These are phyloP conservation scores for Xylaria sp. DNA, from an alignment of 2,329 filamentous ascomycete species.

Conservation along the genomic window DNA sequence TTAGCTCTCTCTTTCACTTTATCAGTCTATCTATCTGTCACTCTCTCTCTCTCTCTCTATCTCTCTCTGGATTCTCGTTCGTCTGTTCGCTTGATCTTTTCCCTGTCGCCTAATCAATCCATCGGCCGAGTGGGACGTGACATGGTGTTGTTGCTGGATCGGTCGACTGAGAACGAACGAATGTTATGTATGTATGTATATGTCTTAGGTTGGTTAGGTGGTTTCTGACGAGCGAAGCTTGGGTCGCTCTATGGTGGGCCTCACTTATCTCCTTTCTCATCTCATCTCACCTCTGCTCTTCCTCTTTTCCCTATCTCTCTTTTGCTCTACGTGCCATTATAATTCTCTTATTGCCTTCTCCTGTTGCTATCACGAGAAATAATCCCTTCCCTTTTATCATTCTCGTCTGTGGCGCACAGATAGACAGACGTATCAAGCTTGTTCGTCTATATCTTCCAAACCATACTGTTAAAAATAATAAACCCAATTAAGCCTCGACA, in stretches of 20 bases:
- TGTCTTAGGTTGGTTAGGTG: slow-evolving; percentile 16
- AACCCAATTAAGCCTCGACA: neutral
- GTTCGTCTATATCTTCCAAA: neutral
- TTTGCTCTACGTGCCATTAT: neutral
- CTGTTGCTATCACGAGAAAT: neutral
- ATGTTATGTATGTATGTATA: neutral
- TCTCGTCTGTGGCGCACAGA: neutral
- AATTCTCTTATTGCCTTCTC: slow-evolving; percentile 8
- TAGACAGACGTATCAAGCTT: neutral
- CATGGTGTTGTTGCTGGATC: neutral
- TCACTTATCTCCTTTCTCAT: slow-evolving; percentile 1
- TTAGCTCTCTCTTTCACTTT: neutral
- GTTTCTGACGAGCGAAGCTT: neutral
- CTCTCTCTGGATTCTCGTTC: neutral
- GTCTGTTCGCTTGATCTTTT: neutral
- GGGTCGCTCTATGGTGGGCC: slow-evolving; percentile 23
- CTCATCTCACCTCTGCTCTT: neutral
- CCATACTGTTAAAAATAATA: neutral
- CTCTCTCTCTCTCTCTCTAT: neutral
- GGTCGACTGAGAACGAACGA: neutral
- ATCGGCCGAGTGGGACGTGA: slow-evolving; percentile 11
- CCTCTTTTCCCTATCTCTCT: neutral
- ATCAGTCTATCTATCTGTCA: neutral
- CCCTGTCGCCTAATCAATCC: slow-evolving; percentile 6
- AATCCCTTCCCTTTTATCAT: neutral